These are phyloP conservation scores for Aspergillus persii DNA, from an alignment of 2,329 filamentous ascomycete genomes.

Conservation along the genomic window DNA sequence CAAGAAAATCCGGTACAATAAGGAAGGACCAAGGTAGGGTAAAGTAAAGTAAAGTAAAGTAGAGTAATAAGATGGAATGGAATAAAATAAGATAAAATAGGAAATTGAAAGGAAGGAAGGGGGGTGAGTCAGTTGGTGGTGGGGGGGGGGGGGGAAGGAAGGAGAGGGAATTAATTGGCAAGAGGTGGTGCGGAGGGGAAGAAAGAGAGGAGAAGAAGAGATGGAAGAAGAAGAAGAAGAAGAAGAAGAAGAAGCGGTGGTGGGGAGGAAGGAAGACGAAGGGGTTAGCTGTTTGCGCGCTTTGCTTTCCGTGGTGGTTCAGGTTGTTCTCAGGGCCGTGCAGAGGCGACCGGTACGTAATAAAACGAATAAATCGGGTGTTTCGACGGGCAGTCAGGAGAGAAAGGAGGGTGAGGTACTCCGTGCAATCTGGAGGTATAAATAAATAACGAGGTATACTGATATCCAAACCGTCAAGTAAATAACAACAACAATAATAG, in stretches of 20 bases:
- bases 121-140: background rate
- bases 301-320: too few species aligned
- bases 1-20: conserved; percentile 13
- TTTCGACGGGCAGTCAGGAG: background rate
- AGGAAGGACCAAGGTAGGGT: conserved; percentile 6
- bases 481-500: too few species aligned
- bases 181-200: conserved; percentile 37
- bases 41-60: conserved; percentile 8
- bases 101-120: conserved; percentile 18
- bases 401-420: background rate
- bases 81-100: conserved; percentile 4
- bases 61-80: too few species aligned
- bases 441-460: too few species aligned
- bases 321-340: too few species aligned
- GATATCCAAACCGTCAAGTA: too few species aligned
- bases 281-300: too few species aligned
- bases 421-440: too few species aligned
- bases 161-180: conserved; percentile 19
- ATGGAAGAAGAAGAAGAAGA: conserved; percentile 21
- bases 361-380: background rate
- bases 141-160: conserved; percentile 19
- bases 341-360: conserved; percentile 8
- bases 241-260: background rate
- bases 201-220: conserved; percentile 38
- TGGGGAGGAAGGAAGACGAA: too few species aligned